Percentiles rank a stretch among this genome's conserved stretches.
phyloP scores from a whole-genome alignment of 192 early-diverging fungal genomes.

The Coemansia sp. region DNA sequence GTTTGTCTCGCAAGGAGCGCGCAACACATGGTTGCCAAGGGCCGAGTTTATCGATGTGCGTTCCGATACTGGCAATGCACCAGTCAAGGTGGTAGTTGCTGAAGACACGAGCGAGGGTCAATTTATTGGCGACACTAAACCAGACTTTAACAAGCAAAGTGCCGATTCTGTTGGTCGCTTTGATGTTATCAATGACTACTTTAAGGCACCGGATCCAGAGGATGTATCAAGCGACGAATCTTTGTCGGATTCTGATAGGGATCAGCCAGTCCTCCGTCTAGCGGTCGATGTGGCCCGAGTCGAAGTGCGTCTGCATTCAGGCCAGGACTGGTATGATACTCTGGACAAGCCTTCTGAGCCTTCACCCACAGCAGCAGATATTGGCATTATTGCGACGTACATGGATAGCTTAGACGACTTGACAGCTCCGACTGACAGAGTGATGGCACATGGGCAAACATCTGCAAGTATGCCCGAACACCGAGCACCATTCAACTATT shows the following conservation, averaged over 20 bases:
- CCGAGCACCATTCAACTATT: slow-evolving; percentile 8
- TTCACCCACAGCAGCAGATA: slow-evolving; percentile 8
- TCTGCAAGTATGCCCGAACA: slow-evolving; percentile 49
- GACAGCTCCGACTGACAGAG: slow-evolving; percentile 4
- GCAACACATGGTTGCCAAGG: not conserved
- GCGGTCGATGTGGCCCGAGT: slow-evolving; percentile 38
- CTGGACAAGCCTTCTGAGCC: slow-evolving; percentile 15
- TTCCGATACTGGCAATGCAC: not conserved
- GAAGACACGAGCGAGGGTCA: slow-evolving; percentile 2
- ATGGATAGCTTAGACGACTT: slow-evolving; percentile 39
- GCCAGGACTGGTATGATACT: slow-evolving; percentile 43
- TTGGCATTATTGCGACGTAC: slow-evolving; percentile 33
- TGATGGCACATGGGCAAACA: slow-evolving; percentile 5
- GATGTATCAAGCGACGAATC: slow-evolving; percentile 24
- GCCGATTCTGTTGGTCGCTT: slow-evolving; percentile 8
- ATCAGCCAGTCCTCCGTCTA: slow-evolving; percentile 20
- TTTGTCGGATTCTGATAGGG: not conserved
- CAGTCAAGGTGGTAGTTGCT: slow-evolving; percentile 16
- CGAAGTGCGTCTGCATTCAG: slow-evolving; percentile 45
- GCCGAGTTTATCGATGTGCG: slow-evolving; percentile 13
- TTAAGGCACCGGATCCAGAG: slow-evolving; percentile 30
- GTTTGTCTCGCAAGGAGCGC: slow-evolving; percentile 9
- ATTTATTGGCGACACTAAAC: slow-evolving; percentile 8
- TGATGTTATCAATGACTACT: slow-evolving; percentile 51
- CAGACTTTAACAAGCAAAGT: not conserved